phyloP scores from a whole-genome alignment of 179 eudicot species.

The Vitellaria paradoxa region DNA sequence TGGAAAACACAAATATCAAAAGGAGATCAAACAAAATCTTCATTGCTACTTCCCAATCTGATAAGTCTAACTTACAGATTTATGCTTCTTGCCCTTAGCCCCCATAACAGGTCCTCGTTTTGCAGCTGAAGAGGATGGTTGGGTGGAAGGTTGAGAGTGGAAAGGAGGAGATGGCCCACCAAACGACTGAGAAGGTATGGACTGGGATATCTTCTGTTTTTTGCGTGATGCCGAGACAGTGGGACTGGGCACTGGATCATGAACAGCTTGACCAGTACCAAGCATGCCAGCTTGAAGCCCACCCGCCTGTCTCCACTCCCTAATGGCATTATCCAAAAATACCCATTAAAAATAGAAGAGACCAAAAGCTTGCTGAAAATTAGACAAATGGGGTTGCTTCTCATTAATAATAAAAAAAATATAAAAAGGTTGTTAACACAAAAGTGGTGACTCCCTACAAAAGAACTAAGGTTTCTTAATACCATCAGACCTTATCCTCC shows the following conservation, averaged over 20 bases:
- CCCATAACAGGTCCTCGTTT: slow-evolving; percentile 51
- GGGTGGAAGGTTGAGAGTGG: slow-evolving; percentile 39
- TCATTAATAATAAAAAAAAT: too few relatives aligned
- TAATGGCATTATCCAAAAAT: slow-evolving; percentile 26
- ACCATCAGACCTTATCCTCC: slow-evolving; percentile 58
- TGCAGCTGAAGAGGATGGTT: slow-evolving; percentile 55
- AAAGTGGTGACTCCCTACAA: not conserved
- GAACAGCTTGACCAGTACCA: slow-evolving; percentile 38
- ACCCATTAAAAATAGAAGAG: slow-evolving; percentile 12
- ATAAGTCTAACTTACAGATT: slow-evolving; percentile 40
- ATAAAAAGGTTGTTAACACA: too few relatives aligned
- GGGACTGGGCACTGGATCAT: slow-evolving; percentile 48
- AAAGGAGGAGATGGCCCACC: slow-evolving; percentile 43
- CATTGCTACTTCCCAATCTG: not conserved
- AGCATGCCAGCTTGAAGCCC: slow-evolving; percentile 42
- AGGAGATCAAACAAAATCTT: not conserved
- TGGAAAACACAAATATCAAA: slow-evolving; percentile 7
- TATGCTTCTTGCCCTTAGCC: slow-evolving; percentile 50
- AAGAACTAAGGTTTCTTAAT: slow-evolving; percentile 14
- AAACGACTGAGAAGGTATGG: slow-evolving; percentile 47
- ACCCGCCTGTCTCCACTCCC: slow-evolving; percentile 70
- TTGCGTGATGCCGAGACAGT: slow-evolving; percentile 57
- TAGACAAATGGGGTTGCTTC: not conserved
- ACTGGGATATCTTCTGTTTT: slow-evolving; percentile 43
- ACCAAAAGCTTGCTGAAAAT: slow-evolving; percentile 9